A percentile compares a stretch with the other conserved stretches of the same genome.
Conservation (phyloP, 192 early-diverging fungal genomes). For the Coemansia sp. region DNA sequence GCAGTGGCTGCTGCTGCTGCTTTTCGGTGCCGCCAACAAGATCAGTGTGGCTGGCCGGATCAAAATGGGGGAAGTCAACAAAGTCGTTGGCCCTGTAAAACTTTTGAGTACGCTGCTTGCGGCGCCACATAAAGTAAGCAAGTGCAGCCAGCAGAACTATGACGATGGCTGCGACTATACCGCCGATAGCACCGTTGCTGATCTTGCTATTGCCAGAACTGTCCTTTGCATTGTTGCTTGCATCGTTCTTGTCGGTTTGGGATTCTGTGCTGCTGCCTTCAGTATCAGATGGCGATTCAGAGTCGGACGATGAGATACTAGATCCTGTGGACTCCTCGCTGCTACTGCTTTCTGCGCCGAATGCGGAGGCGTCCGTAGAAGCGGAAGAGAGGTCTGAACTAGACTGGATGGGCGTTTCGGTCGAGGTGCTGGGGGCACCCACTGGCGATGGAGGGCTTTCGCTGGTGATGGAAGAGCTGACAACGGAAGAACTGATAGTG, state of each 20-base stretch:
- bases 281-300: not conserved
- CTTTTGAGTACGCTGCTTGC: conserved; percentile 20
- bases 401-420: not conserved
- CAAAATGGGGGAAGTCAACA: conserved; percentile 29
- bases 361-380: not conserved
- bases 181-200: conserved; percentile 32
- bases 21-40: conserved; percentile 17
- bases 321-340: conserved; percentile 7
- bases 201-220: conserved; percentile 7
- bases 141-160: not conserved
- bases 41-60: conserved; percentile 25
- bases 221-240: conserved; percentile 4
- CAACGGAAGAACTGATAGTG: too few relatives aligned
- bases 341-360: conserved; percentile 12
- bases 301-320: not conserved
- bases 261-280: not conserved
- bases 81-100: conserved; percentile 31
- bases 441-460: not conserved
- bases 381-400: not conserved
- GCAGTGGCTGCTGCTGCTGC: not conserved
- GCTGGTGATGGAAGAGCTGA: not conserved
- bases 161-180: conserved; percentile 19
- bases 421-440: not conserved
- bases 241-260: not conserved
- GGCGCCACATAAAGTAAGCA: conserved; percentile 29